Evolutionary conservation across 192 early-diverging fungal species (phyloP).

Genomic region (Linnemannia elongata): DNA sequence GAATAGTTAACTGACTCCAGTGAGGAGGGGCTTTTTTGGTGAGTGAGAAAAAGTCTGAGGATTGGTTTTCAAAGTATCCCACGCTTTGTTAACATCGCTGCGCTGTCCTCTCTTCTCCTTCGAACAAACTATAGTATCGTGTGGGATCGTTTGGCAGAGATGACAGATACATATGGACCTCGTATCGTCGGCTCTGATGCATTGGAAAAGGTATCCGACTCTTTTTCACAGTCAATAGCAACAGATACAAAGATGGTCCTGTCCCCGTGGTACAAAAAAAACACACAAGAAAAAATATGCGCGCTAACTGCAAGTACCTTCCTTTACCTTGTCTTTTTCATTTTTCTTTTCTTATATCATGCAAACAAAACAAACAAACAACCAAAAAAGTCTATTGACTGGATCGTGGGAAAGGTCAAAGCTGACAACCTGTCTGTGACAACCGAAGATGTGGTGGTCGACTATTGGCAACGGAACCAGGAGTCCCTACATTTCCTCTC

Average conservation of each 20-base stretch:
- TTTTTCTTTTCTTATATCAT: neutral
- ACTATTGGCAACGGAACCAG: constrained; percentile 60
- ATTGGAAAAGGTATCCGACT: constrained; percentile 56
- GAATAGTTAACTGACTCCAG: neutral
- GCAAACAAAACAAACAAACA: neutral
- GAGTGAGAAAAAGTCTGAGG: neutral
- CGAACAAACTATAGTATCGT: constrained; percentile 5
- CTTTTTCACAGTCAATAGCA: neutral
- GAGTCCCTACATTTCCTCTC: constrained; percentile 64
- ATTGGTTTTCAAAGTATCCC: neutral
- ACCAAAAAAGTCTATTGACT: constrained; percentile 48
- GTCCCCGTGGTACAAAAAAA: neutral
- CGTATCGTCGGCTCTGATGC: constrained; percentile 64
- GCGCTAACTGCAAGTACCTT: neutral
- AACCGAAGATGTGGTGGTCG: constrained; percentile 67
- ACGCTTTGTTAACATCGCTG: neutral
- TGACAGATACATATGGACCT: constrained; percentile 71
- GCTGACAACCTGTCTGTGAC: constrained; percentile 56
- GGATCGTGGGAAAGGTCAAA: constrained; percentile 61
- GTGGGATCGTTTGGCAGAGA: constrained; percentile 72
- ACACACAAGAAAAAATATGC: neutral
- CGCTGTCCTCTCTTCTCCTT: neutral
- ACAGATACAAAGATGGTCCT: neutral
- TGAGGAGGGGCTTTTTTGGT: neutral
- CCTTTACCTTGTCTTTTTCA: too few relatives aligned